These are phyloP conservation scores for Teunomyces pallodes DNA, from an alignment of 805 yeast genomes.

Conservation along the genomic window DNA sequence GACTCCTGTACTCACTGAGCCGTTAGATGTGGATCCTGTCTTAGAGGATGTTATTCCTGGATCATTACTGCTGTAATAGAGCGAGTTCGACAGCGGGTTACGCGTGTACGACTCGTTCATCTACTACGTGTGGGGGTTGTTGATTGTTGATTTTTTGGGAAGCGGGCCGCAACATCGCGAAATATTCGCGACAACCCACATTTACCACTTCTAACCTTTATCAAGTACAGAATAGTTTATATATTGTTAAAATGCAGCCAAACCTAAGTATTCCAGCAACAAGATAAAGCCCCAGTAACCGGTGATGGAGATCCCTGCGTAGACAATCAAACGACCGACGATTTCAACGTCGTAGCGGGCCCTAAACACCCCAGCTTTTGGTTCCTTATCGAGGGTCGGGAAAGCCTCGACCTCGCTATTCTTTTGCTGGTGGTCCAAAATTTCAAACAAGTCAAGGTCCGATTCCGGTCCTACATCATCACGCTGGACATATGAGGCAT, in stretches of 20 bases:
- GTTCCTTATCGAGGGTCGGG: slow-evolving; percentile 31
- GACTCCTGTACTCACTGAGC: not conserved
- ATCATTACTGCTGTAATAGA: not conserved
- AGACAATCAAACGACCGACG: slow-evolving; percentile 71
- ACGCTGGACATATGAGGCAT: slow-evolving; percentile 8
- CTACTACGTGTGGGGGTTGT: not conserved
- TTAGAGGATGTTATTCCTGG: not conserved
- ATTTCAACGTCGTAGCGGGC: slow-evolving; percentile 74
- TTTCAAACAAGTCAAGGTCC: slow-evolving; percentile 42
- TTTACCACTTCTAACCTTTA: too few relatives aligned
- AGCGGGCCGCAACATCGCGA: not conserved
- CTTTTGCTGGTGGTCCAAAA: slow-evolving; percentile 30
- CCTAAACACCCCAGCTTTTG: slow-evolving; percentile 45
- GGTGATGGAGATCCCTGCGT: slow-evolving; percentile 71
- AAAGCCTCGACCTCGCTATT: slow-evolving; percentile 11
- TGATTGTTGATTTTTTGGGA: not conserved
- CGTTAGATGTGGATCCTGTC: not conserved
- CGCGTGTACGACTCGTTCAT: slow-evolving; percentile 8
- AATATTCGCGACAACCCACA: not conserved
- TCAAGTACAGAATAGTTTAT: too few relatives aligned
- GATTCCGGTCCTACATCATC: slow-evolving; percentile 36
- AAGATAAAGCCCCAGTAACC: slow-evolving; percentile 47
- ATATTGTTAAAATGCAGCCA: slow-evolving; percentile 1
- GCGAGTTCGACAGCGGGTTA: slow-evolving; percentile 4
- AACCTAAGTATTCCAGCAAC: slow-evolving; percentile 15